phyloP scores from a whole-genome alignment of 2,329 filamentous ascomycete species.

The Cladosporium colombiae region DNA sequence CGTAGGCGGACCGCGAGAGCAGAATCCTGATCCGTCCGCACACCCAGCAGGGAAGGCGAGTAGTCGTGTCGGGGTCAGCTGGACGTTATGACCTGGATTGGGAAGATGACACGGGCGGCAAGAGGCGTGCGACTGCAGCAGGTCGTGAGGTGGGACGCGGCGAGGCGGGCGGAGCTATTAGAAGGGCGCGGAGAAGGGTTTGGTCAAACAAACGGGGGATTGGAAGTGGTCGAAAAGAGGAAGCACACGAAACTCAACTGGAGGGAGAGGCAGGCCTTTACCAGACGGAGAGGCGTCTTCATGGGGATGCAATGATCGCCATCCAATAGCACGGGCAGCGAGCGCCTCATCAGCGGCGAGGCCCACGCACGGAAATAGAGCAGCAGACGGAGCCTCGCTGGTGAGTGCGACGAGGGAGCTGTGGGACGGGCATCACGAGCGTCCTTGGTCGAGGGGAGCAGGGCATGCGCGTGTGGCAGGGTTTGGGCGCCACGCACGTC shows the following conservation, averaged over 20 bases:
- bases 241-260: conserved; percentile 6
- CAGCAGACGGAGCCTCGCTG: neutral
- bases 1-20: conserved; percentile 3
- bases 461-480: conserved; percentile 11
- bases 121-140: conserved; percentile 5
- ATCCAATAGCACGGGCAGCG: conserved; percentile 16
- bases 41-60: neutral
- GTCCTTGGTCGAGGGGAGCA: neutral
- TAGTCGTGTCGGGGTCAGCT: conserved; percentile 7
- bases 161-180: neutral
- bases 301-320: conserved; percentile 13
- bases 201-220: neutral
- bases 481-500: conserved; percentile 16
- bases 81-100: neutral
- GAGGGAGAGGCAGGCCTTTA: neutral
- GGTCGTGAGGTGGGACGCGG: conserved; percentile 3
- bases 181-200: neutral
- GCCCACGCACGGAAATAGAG: conserved; percentile 19
- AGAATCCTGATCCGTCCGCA: conserved; percentile 1
- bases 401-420: neutral
- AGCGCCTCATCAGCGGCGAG: conserved; percentile 15
- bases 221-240: neutral
- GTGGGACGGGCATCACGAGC: conserved; percentile 13
- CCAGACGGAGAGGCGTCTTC: neutral
- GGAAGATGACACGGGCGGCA: conserved; percentile 17